These are phyloP conservation scores for Rosa rugosa DNA, from an alignment of 306 rosid genomes.

Conservation along the genomic window DNA sequence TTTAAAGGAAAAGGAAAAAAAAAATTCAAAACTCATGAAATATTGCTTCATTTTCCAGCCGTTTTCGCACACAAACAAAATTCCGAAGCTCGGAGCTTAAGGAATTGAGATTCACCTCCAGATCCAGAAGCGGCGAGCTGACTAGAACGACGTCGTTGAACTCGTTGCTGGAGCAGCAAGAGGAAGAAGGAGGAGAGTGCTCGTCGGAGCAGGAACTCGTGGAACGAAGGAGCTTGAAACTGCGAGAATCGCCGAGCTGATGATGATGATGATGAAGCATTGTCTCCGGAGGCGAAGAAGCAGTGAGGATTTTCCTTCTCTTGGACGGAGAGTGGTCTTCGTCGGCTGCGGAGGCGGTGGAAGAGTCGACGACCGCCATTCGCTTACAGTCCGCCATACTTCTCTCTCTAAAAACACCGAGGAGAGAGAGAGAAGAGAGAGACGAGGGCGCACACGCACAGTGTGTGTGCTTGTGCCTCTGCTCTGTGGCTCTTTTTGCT, in stretches of 20 bases:
- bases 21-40: background rate
- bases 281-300: background rate
- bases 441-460: background rate
- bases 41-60: background rate
- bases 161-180: slow-evolving; percentile 50
- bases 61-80: slow-evolving; percentile 3
- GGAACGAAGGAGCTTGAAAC: background rate
- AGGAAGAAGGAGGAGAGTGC: slow-evolving; percentile 27
- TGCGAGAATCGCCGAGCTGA: background rate
- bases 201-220: slow-evolving; percentile 28
- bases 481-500: background rate
- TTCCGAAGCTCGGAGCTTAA: background rate
- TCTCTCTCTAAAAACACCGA: background rate
- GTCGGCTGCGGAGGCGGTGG: slow-evolving; percentile 16
- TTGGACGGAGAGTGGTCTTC: slow-evolving; percentile 35
- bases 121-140: slow-evolving; percentile 42
- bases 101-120: slow-evolving; percentile 51
- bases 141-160: slow-evolving; percentile 28
- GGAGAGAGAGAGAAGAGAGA: background rate
- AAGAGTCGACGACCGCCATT: slow-evolving; percentile 32
- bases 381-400: slow-evolving; percentile 54
- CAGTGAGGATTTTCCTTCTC: slow-evolving; percentile 38
- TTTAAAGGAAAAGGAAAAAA: background rate
- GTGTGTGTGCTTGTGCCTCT: slow-evolving; percentile 4
- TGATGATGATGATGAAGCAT: background rate